These are phyloP conservation scores for Lactuca sativa DNA, from an alignment of 129 eudicot genomes.

Conservation along the genomic window DNA sequence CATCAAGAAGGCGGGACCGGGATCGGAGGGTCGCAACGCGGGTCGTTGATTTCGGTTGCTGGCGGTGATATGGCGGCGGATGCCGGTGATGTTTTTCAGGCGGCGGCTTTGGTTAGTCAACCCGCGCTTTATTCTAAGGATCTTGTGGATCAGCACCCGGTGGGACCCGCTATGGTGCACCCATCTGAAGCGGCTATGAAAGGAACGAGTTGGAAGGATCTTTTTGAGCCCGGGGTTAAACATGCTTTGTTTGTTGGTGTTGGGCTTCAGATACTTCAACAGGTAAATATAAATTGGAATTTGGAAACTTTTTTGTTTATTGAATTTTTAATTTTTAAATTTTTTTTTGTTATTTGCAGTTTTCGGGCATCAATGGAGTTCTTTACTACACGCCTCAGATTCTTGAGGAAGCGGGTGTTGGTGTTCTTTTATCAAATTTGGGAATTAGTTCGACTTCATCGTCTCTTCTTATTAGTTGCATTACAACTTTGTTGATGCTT, in stretches of 20 bases:
- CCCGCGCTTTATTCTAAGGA: slow-evolving; percentile 43
- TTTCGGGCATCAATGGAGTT: slow-evolving; percentile 93
- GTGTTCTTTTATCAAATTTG: slow-evolving; percentile 66
- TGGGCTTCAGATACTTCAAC: slow-evolving; percentile 48
- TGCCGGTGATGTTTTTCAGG: slow-evolving; percentile 38
- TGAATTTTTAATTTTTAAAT: not conserved
- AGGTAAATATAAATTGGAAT: slow-evolving; percentile 32
- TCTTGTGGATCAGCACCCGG: slow-evolving; percentile 39
- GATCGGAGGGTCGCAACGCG: slow-evolving; percentile 52
- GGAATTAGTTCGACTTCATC: slow-evolving; percentile 75
- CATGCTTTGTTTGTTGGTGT: slow-evolving; percentile 45
- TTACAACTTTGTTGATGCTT: slow-evolving; percentile 84
- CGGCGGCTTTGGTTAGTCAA: slow-evolving; percentile 44
- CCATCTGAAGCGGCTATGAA: slow-evolving; percentile 39
- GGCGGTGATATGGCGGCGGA: slow-evolving; percentile 46
- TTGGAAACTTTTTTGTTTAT: not conserved
- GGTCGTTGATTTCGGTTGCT: slow-evolving; percentile 60
- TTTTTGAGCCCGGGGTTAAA: slow-evolving; percentile 44
- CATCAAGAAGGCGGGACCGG: slow-evolving; percentile 65
- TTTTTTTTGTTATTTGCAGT: slow-evolving; percentile 44
- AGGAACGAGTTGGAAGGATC: slow-evolving; percentile 43
- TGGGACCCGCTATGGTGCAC: slow-evolving; percentile 43
- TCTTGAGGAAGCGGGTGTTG: slow-evolving; percentile 93
- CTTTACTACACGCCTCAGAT: slow-evolving; percentile 98
- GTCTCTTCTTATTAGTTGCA: slow-evolving; percentile 75